Conservation (phyloP, 2,329 filamentous ascomycete species). For the Stemphylium beticola region DNA sequence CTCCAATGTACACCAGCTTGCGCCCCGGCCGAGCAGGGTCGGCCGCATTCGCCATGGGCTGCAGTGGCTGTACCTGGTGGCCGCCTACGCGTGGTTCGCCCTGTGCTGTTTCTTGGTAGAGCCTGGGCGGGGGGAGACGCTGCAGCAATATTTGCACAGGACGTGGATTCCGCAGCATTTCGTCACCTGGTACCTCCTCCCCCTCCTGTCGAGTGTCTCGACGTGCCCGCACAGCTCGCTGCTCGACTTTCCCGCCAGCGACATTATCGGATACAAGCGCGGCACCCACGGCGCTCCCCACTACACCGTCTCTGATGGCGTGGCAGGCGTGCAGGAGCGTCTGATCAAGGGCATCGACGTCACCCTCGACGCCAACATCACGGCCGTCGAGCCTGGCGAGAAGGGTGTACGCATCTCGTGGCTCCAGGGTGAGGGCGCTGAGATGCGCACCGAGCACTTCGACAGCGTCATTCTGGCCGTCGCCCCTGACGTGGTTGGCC, state of each 20-base stretch:
- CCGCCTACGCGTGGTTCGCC: slow-evolving; percentile 63
- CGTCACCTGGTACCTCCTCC: slow-evolving; percentile 58
- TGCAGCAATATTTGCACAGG: slow-evolving; percentile 59
- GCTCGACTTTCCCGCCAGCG: slow-evolving; percentile 60
- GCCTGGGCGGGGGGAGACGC: slow-evolving; percentile 53
- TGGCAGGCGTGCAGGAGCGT: slow-evolving; percentile 57
- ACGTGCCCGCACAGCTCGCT: slow-evolving; percentile 62
- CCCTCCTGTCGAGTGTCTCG: slow-evolving; percentile 61
- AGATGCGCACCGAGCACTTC: slow-evolving; percentile 48
- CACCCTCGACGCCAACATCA: slow-evolving; percentile 51
- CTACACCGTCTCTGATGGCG: slow-evolving; percentile 59
- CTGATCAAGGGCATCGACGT: slow-evolving; percentile 53
- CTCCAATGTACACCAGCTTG: slow-evolving; percentile 60
- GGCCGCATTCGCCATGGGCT: slow-evolving; percentile 50
- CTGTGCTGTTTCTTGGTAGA: slow-evolving; percentile 58
- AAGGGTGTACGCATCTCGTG: slow-evolving; percentile 46
- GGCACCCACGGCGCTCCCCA: slow-evolving; percentile 57
- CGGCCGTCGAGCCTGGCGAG: slow-evolving; percentile 40
- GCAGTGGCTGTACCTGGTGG: slow-evolving; percentile 54
- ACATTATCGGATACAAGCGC: slow-evolving; percentile 60
- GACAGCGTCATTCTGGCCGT: slow-evolving; percentile 63
- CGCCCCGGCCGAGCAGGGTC: slow-evolving; percentile 49
- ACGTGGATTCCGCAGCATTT: slow-evolving; percentile 59
- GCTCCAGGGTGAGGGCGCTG: slow-evolving; percentile 25
- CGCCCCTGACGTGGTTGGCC: slow-evolving; percentile 59